Evolutionary conservation across 2,329 filamentous ascomycete genomes (phyloP).

Genomic region (Dichotomopilus funicola): DNA sequence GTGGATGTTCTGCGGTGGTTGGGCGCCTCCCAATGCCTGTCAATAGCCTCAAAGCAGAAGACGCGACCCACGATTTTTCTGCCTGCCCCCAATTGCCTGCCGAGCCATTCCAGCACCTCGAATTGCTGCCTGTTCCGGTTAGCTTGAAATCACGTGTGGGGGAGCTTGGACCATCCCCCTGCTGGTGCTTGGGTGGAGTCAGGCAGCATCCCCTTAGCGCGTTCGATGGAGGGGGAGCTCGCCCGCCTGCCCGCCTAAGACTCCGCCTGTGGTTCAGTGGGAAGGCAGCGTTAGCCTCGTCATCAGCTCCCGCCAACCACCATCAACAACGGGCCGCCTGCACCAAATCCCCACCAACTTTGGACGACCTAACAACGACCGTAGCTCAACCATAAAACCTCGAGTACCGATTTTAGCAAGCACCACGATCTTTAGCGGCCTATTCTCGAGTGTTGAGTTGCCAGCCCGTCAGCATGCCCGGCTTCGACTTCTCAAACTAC

Average conservation of each 20-base stretch:
- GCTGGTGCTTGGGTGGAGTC: constrained; percentile 9
- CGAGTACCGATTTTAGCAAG: background rate
- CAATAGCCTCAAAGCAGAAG: background rate
- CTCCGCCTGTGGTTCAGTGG: constrained; percentile 20
- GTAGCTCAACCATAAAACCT: background rate
- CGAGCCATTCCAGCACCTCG: constrained; percentile 13
- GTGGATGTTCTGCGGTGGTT: background rate
- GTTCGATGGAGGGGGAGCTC: constrained; percentile 4
- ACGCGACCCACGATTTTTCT: constrained; percentile 22
- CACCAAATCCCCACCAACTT: constrained; percentile 2
- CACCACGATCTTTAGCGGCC: background rate
- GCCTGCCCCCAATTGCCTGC: constrained; percentile 8
- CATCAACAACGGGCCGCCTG: constrained; percentile 9
- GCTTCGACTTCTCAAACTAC: constrained; percentile 99
- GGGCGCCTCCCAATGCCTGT: background rate
- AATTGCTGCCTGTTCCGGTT: constrained; percentile 10
- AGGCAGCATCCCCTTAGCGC: constrained; percentile 21
- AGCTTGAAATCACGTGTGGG: constrained; percentile 19
- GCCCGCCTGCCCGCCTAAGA: constrained; percentile 5
- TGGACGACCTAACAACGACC: background rate
- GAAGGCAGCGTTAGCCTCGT: constrained; percentile 51
- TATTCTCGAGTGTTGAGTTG: too few species aligned
- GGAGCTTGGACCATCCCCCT: constrained; percentile 24
- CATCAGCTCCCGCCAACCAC: constrained; percentile 37
- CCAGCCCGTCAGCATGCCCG: constrained; percentile 63